A percentile compares a stretch with the other conserved stretches of the same genome.
Conservation (phyloP, 352 stramenopile genomes). For the Phytopythium ostracodes region DNA sequence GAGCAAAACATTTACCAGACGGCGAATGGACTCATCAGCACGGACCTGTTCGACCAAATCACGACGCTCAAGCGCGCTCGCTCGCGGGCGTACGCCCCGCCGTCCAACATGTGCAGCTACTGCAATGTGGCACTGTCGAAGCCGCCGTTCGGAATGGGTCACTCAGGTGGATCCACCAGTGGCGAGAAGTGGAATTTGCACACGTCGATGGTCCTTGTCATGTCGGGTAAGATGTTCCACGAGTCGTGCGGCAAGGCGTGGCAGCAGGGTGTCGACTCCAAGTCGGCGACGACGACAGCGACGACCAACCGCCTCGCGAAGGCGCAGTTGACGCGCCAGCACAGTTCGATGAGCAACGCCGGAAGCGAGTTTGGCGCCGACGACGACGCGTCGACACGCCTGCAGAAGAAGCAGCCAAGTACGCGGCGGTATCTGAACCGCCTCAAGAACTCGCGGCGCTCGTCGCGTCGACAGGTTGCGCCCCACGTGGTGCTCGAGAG, state of each 20-base stretch:
- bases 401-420: constrained; percentile 76
- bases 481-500: constrained; percentile 77
- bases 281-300: constrained; percentile 30
- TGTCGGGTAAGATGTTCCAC: constrained; percentile 77
- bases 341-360: constrained; percentile 40
- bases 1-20: constrained; percentile 89
- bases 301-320: constrained; percentile 18
- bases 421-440: constrained; percentile 76
- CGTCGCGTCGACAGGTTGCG: constrained; percentile 54
- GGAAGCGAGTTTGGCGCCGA: constrained; percentile 27
- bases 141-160: constrained; percentile 80
- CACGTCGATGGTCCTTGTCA: constrained; percentile 81
- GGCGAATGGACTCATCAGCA: constrained; percentile 76
- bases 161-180: constrained; percentile 45
- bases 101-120: constrained; percentile 74
- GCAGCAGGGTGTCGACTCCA: constrained; percentile 72
- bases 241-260: constrained; percentile 84
- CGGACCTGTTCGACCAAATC: constrained; percentile 83
- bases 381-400: constrained; percentile 45
- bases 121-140: constrained; percentile 81
- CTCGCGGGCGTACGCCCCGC: constrained; percentile 64
- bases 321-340: constrained; percentile 23
- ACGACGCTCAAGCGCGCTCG: constrained; percentile 73
- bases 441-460: constrained; percentile 68
- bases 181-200: constrained; percentile 84